Conservation (phyloP, 2,329 filamentous ascomycete genomes). For the Fusarium clavum region DNA sequence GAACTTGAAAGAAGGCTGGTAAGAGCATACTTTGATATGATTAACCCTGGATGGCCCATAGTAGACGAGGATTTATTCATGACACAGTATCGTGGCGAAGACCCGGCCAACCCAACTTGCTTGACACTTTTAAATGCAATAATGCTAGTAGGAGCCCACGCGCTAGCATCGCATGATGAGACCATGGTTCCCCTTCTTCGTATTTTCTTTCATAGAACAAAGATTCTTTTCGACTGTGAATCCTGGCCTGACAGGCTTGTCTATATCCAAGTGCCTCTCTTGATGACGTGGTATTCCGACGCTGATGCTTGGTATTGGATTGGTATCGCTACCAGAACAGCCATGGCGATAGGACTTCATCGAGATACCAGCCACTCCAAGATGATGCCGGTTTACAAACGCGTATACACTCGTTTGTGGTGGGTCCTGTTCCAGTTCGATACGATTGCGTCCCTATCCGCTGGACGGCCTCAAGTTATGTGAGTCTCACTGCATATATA, state of each 20-base stretch:
- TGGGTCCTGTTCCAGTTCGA: constrained; percentile 22
- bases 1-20: background rate
- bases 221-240: background rate
- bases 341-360: constrained; percentile 16
- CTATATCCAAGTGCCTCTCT: background rate
- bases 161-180: background rate
- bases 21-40: background rate
- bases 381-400: constrained; percentile 14
- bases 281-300: constrained; percentile 20
- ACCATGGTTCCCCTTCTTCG: background rate
- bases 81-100: background rate
- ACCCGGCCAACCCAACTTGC: background rate
- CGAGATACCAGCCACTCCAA: constrained; percentile 8
- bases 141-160: constrained; percentile 14
- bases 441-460: constrained; percentile 9
- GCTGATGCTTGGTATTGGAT: constrained; percentile 23
- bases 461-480: constrained; percentile 17
- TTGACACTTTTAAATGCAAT: constrained; percentile 14
- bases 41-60: constrained; percentile 16
- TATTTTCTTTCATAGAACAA: constrained; percentile 6
- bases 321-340: constrained; percentile 11
- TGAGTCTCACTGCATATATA: background rate
- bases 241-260: constrained; percentile 12
- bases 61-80: constrained; percentile 19
- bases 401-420: constrained; percentile 8